phyloP scores from a whole-genome alignment of 2,329 filamentous ascomycete species.

The Paecilomyces sp. region DNA sequence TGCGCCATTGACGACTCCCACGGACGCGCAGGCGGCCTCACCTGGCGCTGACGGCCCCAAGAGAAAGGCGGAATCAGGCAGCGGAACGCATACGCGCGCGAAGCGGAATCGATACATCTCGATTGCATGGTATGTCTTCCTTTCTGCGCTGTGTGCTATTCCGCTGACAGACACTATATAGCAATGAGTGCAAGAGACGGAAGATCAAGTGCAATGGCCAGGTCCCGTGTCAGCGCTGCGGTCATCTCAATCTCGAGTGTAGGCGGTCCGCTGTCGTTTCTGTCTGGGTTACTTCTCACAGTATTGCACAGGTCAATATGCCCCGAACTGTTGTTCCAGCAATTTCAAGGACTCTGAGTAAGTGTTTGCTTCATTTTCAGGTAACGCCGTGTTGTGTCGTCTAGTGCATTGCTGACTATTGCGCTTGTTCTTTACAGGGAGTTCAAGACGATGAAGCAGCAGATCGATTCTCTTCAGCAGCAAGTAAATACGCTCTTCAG shows the following conservation, averaged over 20 bases:
- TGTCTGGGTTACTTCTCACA: not conserved
- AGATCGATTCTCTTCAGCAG: slow-evolving; percentile 69
- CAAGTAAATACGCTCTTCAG: slow-evolving; percentile 74
- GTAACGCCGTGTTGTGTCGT: not conserved
- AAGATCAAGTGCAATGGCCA: slow-evolving; percentile 65
- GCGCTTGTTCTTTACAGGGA: slow-evolving; percentile 43
- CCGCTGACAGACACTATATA: slow-evolving; percentile 16
- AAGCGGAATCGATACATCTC: slow-evolving; percentile 63
- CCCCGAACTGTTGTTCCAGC: slow-evolving; percentile 61
- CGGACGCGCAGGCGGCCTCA: slow-evolving; percentile 15
- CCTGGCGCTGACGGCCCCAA: slow-evolving; percentile 24
- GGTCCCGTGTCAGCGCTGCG: slow-evolving; percentile 58
- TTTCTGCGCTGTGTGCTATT: not conserved
- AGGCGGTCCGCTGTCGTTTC: slow-evolving; percentile 4
- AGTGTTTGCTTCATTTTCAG: slow-evolving; percentile 11
- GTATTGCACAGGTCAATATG: slow-evolving; percentile 46
- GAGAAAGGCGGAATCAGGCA: slow-evolving; percentile 36
- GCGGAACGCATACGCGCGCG: slow-evolving; percentile 46
- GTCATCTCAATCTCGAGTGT: slow-evolving; percentile 57
- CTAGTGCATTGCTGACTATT: not conserved
- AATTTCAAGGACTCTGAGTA: slow-evolving; percentile 84
- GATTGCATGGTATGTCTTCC: slow-evolving; percentile 51
- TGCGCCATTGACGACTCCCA: slow-evolving; percentile 14
- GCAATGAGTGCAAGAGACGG: slow-evolving; percentile 58
- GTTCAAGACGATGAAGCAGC: slow-evolving; percentile 71